Evolutionary conservation across 345 rosid genomes (phyloP).

Genomic region (Aquilaria yunnanensis): DNA sequence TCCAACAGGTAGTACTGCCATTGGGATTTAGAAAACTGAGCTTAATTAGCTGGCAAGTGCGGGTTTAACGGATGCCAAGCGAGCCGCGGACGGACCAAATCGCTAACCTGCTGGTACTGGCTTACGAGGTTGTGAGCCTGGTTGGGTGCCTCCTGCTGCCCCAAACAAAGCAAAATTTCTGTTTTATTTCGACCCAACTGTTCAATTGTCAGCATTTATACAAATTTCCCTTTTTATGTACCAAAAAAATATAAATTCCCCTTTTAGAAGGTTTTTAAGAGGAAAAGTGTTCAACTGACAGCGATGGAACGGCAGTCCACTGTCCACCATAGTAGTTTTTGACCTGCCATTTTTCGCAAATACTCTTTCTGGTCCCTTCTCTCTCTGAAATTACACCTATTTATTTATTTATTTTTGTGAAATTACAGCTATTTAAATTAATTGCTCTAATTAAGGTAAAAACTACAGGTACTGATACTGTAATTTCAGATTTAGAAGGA

Average conservation of each 20-base stretch:
- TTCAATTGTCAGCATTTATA: constrained; percentile 2
- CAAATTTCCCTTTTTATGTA: constrained; percentile 9
- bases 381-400: constrained; percentile 12
- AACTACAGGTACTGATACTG: constrained; percentile 2
- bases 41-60: constrained; percentile 23
- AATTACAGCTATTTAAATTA: constrained; percentile 10
- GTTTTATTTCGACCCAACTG: not conserved
- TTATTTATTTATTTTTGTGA: constrained; percentile 11
- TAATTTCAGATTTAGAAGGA: not conserved
- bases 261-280: not conserved
- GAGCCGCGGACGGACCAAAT: constrained; percentile 16
- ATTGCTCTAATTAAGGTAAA: constrained; percentile 11
- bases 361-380: constrained; percentile 1
- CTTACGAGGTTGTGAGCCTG: not conserved
- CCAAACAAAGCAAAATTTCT: not conserved
- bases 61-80: constrained; percentile 32
- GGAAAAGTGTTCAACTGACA: not conserved
- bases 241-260: constrained; percentile 1
- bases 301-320: constrained; percentile 18
- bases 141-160: not conserved
- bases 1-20: too few relatives aligned
- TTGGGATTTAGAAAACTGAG: too few relatives aligned
- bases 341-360: constrained; percentile 16
- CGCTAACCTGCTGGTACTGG: constrained; percentile 5
- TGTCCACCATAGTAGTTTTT: constrained; percentile 26